These are phyloP conservation scores for Populus simonii DNA, from an alignment of 345 rosid species.

Conservation along the genomic window DNA sequence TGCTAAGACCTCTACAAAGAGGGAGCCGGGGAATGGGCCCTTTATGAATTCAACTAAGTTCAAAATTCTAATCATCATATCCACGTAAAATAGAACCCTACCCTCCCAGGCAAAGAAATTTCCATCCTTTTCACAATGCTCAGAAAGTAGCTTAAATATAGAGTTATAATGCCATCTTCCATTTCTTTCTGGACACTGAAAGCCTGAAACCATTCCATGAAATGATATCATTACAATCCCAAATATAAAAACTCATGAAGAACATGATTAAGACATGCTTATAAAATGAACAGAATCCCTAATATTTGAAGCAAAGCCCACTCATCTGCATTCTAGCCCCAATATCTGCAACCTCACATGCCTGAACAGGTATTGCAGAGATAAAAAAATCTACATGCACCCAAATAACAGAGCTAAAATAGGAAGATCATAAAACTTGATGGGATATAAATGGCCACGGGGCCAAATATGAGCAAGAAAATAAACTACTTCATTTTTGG, in stretches of 20 bases:
- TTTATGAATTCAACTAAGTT: background rate
- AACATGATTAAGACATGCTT: background rate
- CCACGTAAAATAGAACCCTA: background rate
- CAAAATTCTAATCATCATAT: background rate
- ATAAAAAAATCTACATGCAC: background rate
- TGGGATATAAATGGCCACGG: background rate
- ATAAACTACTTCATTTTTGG: background rate
- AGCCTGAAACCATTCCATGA: background rate
- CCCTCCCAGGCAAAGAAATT: background rate
- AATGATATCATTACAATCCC: background rate
- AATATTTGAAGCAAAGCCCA: background rate
- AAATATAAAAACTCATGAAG: background rate
- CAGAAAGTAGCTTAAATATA: background rate
- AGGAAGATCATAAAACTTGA: background rate
- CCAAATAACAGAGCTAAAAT: background rate
- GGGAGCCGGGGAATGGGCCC: background rate
- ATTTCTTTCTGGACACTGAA: background rate
- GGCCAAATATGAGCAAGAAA: background rate
- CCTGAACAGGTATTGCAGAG: background rate
- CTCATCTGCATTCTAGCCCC: background rate
- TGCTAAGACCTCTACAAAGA: background rate
- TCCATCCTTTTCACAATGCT: background rate
- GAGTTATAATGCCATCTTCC: background rate
- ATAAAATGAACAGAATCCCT: background rate
- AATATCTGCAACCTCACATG: background rate